These are phyloP conservation scores for Craspedostauros australis DNA, from an alignment of 108 stramenopile genomes.

Conservation along the genomic window DNA sequence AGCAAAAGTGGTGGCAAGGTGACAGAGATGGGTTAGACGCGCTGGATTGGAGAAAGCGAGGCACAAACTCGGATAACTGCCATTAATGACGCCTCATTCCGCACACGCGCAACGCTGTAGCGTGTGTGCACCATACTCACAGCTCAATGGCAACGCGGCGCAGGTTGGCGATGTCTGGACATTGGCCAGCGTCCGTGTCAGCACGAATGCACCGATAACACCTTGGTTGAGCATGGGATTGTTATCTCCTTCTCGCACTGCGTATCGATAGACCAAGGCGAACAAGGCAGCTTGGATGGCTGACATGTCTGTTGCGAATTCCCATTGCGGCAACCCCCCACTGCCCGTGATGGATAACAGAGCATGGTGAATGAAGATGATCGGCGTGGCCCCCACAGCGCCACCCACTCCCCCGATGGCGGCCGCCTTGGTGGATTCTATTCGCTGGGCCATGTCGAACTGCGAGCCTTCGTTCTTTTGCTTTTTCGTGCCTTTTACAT, in stretches of 20 bases:
- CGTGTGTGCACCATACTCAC: constrained; percentile 32
- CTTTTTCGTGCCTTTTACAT: too few species aligned
- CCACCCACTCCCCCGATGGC: constrained; percentile 57
- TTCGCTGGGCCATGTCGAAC: constrained; percentile 60
- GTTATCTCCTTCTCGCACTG: constrained; percentile 50
- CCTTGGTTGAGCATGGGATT: constrained; percentile 72
- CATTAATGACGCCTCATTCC: background rate
- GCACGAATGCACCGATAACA: constrained; percentile 67
- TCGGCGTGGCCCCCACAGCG: constrained; percentile 46
- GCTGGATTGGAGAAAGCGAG: background rate
- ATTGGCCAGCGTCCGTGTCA: constrained; percentile 50
- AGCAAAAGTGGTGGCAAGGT: too few species aligned
- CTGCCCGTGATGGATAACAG: constrained; percentile 23
- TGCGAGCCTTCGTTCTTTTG: too few species aligned
- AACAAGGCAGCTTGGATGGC: constrained; percentile 56
- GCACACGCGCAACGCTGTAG: background rate
- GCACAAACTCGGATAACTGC: background rate
- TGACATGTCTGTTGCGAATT: constrained; percentile 73
- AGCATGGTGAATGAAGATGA: constrained; percentile 45
- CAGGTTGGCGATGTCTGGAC: constrained; percentile 54
- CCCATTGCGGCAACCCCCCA: constrained; percentile 51
- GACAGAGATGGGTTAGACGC: too few species aligned
- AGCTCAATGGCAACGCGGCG: constrained; percentile 51
- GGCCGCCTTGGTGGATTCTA: constrained; percentile 65
- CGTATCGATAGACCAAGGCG: constrained; percentile 81